These are phyloP conservation scores for Plasmodium adleri DNA, from an alignment of 169 alveolate species.

Conservation along the genomic window DNA sequence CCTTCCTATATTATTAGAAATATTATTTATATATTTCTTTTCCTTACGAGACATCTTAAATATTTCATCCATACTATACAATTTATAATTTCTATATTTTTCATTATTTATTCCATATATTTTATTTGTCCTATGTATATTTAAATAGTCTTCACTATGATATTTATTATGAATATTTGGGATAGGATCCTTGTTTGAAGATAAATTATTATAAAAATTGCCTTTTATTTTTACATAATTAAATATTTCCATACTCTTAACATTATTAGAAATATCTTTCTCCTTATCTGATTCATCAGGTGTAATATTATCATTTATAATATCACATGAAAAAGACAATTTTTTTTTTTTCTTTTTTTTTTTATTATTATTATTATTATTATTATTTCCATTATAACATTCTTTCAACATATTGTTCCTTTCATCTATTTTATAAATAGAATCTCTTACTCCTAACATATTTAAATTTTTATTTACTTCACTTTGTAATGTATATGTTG, in stretches of 20 bases:
- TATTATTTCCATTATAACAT: too few species aligned
- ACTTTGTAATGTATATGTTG: too few species aligned
- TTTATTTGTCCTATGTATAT: background rate
- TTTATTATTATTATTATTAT: background rate
- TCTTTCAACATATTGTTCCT: too few species aligned
- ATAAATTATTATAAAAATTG: background rate
- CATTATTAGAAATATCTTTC: background rate
- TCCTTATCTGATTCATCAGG: background rate
- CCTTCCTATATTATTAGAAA: background rate
- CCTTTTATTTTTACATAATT: background rate
- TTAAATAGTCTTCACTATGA: background rate
- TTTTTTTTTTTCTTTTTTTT: slow-evolving; percentile 1
- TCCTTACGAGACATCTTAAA: background rate
- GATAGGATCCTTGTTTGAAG: too few species aligned
- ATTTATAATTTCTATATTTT: background rate
- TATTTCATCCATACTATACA: slow-evolving; percentile 2
- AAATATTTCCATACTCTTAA: background rate
- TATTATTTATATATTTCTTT: too few species aligned
- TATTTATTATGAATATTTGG: too few species aligned
- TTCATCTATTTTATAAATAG: too few species aligned
- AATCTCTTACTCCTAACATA: too few species aligned
- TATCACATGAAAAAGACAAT: background rate
- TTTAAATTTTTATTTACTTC: too few species aligned
- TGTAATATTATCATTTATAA: background rate
- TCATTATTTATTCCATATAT: background rate